Percentiles rank a stretch among this genome's conserved stretches.
Conservation (phyloP, 352 stramenopile genomes). For the Albugo laibachii region DNA sequence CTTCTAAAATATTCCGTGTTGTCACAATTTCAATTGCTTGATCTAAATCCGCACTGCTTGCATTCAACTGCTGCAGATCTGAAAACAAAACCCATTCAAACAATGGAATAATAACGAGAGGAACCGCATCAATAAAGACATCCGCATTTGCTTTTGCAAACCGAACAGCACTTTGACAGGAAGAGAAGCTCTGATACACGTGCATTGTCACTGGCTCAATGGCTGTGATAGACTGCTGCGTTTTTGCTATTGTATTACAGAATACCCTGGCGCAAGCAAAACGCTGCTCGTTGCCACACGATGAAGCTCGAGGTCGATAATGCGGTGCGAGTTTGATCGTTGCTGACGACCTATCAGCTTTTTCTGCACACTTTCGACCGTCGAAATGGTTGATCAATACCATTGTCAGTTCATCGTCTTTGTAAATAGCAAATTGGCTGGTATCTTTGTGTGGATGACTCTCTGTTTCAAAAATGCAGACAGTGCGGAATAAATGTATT, state of each 20-base stretch:
- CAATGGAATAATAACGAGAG: slow-evolving; percentile 46
- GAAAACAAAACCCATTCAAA: slow-evolving; percentile 56
- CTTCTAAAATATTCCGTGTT: slow-evolving; percentile 1
- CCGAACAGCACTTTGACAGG: slow-evolving; percentile 47
- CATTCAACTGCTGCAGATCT: slow-evolving; percentile 55
- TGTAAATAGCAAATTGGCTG: slow-evolving; percentile 50
- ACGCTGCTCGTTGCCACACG: slow-evolving; percentile 36
- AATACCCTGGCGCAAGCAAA: slow-evolving; percentile 47
- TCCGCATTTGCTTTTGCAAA: slow-evolving; percentile 36
- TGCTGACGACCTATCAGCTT: not conserved
- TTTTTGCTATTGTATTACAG: slow-evolving; percentile 6
- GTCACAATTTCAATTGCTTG: slow-evolving; percentile 34
- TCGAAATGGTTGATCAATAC: slow-evolving; percentile 38
- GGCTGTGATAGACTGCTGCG: not conserved
- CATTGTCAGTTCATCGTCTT: slow-evolving; percentile 72
- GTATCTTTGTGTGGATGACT: slow-evolving; percentile 15
- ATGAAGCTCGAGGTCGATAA: slow-evolving; percentile 25
- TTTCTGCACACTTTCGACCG: not conserved
- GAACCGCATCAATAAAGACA: slow-evolving; percentile 19
- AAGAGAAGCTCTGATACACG: slow-evolving; percentile 69
- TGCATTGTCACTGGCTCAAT: slow-evolving; percentile 39
- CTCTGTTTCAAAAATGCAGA: slow-evolving; percentile 31
- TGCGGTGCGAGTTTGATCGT: slow-evolving; percentile 12
- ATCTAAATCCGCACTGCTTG: slow-evolving; percentile 32
- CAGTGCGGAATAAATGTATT: slow-evolving; percentile 40